phyloP scores from a whole-genome alignment of 2,329 filamentous ascomycete genomes.

The Xylariaceae sp. region DNA sequence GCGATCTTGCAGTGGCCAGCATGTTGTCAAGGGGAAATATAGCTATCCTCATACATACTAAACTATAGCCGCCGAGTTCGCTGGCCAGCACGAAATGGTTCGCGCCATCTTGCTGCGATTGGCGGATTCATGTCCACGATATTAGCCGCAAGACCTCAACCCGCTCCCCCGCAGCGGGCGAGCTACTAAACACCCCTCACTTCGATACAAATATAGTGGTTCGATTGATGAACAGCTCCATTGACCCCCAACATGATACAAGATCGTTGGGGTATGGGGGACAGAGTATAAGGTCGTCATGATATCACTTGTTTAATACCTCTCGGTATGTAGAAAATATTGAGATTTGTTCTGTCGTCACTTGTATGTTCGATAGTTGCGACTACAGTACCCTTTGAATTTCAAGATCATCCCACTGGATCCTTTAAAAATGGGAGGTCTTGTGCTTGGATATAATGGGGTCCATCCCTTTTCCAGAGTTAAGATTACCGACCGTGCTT shows the following conservation, averaged over 20 bases:
- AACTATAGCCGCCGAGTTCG: constrained; percentile 12
- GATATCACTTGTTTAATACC: not conserved
- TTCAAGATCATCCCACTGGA: no score
- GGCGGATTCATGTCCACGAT: constrained; percentile 25
- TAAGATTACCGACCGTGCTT: constrained; percentile 48
- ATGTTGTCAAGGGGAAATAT: no score
- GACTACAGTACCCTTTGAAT: no score
- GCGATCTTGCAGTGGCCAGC: no score
- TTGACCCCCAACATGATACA: constrained; percentile 7
- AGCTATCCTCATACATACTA: not conserved
- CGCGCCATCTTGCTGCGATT: constrained; percentile 23
- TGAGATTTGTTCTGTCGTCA: no score
- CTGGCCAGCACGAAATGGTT: constrained; percentile 24
- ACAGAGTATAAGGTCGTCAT: not conserved
- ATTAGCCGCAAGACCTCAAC: constrained; percentile 32
- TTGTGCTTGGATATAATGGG: constrained; percentile 50
- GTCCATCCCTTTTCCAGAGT: constrained; percentile 56
- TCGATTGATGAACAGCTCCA: not conserved
- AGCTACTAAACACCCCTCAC: constrained; percentile 25
- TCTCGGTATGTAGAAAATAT: no score
- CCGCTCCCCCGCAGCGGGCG: constrained; percentile 11
- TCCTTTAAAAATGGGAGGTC: constrained; percentile 17
- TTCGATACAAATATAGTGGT: constrained; percentile 1
- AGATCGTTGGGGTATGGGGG: constrained; percentile 4
- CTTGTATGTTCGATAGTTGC: no score